Evolutionary conservation across 2,329 filamentous ascomycete genomes (phyloP).

Genomic region (Fusarium burgessii): DNA sequence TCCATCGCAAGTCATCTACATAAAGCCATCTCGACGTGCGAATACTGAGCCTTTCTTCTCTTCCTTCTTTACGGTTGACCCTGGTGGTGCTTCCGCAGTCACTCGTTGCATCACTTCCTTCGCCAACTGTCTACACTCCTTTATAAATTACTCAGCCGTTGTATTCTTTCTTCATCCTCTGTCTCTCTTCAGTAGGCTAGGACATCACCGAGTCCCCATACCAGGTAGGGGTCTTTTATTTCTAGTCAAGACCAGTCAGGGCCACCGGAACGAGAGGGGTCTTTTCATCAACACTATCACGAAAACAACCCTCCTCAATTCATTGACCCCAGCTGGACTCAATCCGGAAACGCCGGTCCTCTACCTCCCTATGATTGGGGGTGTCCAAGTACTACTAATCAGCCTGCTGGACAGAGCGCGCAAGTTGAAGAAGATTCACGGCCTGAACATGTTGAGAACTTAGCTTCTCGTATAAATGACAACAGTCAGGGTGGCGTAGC

Average conservation of each 20-base stretch:
- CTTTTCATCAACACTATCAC: neutral
- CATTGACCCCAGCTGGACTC: neutral
- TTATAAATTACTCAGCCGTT: neutral
- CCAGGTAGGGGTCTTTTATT: neutral
- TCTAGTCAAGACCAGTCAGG: neutral
- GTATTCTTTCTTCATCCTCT: neutral
- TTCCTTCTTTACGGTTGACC: conserved; percentile 12
- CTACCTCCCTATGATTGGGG: conserved; percentile 5
- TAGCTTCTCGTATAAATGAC: neutral
- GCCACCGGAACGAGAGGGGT: neutral
- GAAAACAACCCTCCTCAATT: neutral
- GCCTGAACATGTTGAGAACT: neutral
- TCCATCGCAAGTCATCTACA: neutral
- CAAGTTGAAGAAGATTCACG: conserved; percentile 3
- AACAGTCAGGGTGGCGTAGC: neutral
- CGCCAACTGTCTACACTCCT: neutral
- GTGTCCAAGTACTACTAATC: neutral
- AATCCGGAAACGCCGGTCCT: neutral
- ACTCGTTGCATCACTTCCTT: conserved; percentile 5
- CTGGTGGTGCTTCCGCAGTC: conserved; percentile 12
- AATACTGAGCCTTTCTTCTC: neutral
- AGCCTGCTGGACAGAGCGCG: conserved; percentile 14
- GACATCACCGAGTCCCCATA: neutral
- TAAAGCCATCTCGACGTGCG: neutral
- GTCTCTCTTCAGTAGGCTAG: neutral